Evolutionary conservation across 139 green algal species (phyloP).

Genomic region (Ettlia oleoabundans): DNA sequence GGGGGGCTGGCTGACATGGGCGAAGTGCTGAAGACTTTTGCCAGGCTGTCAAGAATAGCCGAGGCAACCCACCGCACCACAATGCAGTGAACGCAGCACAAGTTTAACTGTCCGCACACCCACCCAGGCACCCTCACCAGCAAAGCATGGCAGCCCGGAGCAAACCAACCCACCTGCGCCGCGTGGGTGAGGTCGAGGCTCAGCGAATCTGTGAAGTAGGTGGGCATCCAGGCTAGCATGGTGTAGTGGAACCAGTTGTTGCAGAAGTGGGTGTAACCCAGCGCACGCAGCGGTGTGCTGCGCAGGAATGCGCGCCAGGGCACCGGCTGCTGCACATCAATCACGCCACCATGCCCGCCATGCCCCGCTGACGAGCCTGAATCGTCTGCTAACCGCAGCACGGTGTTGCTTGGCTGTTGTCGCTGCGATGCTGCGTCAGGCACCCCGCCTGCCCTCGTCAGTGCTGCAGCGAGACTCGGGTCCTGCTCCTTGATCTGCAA

Average conservation of each 20-base stretch:
- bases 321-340: constrained; percentile 43
- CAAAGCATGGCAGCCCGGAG: not conserved
- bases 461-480: constrained; percentile 48
- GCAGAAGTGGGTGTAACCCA: constrained; percentile 95
- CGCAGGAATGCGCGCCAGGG: constrained; percentile 91
- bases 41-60: no score
- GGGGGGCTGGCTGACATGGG: no score
- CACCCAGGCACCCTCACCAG: not conserved
- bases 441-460: not conserved
- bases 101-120: no score
- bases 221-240: constrained; percentile 97
- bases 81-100: no score
- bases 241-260: constrained; percentile 99
- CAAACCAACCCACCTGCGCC: constrained; percentile 41
- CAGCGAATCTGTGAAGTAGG: constrained; percentile 92
- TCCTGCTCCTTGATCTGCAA: constrained; percentile 41
- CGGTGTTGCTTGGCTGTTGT: not conserved
- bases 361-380: not conserved
- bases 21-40: no score
- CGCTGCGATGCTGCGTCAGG: not conserved
- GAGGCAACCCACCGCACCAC: no score
- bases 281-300: constrained; percentile 69
- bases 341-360: constrained; percentile 12
- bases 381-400: not conserved
- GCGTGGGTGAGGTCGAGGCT: constrained; percentile 80